phyloP scores from a whole-genome alignment of 2,329 filamentous ascomycete genomes.

The Ophiostoma himal-ulmi region DNA sequence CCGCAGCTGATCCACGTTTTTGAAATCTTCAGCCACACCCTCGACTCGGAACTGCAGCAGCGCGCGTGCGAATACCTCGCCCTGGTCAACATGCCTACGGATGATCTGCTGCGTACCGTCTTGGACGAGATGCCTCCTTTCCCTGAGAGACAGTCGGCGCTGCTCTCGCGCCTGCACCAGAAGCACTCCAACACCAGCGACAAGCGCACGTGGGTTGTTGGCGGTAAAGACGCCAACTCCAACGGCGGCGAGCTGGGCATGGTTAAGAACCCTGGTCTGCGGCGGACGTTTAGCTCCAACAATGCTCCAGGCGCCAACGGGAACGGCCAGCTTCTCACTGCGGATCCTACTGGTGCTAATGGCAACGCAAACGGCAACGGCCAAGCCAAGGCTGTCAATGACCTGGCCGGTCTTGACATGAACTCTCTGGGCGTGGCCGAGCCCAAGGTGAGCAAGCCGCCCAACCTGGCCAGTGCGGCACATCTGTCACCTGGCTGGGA shows the following conservation, averaged over 20 bases:
- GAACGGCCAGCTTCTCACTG: slow-evolving; percentile 34
- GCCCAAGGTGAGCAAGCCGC: slow-evolving; percentile 56
- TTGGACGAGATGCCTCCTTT: slow-evolving; percentile 99
- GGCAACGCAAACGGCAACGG: slow-evolving; percentile 6
- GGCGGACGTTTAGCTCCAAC: slow-evolving; percentile 68
- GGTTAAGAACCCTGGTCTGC: slow-evolving; percentile 73
- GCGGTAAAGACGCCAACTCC: slow-evolving; percentile 86
- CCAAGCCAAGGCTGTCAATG: slow-evolving; percentile 46
- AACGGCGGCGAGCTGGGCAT: slow-evolving; percentile 74
- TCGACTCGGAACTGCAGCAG: slow-evolving; percentile 94
- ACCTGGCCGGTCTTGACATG: slow-evolving; percentile 80
- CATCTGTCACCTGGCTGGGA: slow-evolving; percentile 96
- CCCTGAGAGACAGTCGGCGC: slow-evolving; percentile 84
- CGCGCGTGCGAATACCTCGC: slow-evolving; percentile 91
- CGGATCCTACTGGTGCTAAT: neutral
- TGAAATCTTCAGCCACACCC: slow-evolving; percentile 82
- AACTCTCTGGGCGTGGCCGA: slow-evolving; percentile 52
- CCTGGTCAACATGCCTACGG: slow-evolving; percentile 76
- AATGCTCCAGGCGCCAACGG: slow-evolving; percentile 44
- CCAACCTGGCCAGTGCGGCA: slow-evolving; percentile 85
- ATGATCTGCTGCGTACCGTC: slow-evolving; percentile 86
- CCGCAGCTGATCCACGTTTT: slow-evolving; percentile 89
- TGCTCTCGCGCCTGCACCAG: slow-evolving; percentile 87
- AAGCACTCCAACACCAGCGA: slow-evolving; percentile 91
- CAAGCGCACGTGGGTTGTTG: slow-evolving; percentile 96